Evolutionary conservation across 352 stramenopile species (phyloP).

Genomic region (Achlya hypogyna): DNA sequence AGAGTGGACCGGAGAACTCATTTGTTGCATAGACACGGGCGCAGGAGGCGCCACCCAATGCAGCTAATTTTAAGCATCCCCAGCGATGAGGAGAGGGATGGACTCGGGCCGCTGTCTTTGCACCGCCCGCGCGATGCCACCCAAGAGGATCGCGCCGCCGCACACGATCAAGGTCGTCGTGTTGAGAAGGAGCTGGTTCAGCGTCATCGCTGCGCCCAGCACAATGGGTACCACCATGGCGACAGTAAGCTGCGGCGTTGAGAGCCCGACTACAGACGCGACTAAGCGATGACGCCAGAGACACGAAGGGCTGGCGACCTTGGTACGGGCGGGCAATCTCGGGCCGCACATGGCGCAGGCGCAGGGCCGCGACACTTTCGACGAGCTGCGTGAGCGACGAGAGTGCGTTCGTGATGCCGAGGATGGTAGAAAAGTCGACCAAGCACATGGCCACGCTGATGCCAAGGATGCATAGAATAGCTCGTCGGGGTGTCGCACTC

Average conservation of each 20-base stretch:
- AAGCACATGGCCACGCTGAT: slow-evolving; percentile 84
- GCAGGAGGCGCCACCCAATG: no score
- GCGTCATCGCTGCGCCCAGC: background rate
- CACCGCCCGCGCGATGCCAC: background rate
- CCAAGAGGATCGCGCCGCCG: background rate
- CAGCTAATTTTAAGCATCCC: background rate
- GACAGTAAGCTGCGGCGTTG: slow-evolving; percentile 35
- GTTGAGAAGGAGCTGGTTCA: slow-evolving; percentile 15
- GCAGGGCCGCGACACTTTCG: slow-evolving; percentile 87
- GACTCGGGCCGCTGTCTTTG: background rate
- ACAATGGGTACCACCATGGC: slow-evolving; percentile 34
- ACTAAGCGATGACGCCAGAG: no score
- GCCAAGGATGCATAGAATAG: slow-evolving; percentile 77
- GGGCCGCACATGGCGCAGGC: slow-evolving; percentile 69
- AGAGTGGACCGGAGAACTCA: no score
- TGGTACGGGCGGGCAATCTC: slow-evolving; percentile 73
- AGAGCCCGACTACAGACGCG: slow-evolving; percentile 33
- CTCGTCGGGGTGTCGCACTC: slow-evolving; percentile 44
- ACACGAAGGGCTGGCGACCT: no score
- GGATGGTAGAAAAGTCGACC: slow-evolving; percentile 82
- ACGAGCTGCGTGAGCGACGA: slow-evolving; percentile 85
- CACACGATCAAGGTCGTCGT: background rate
- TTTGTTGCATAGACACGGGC: no score
- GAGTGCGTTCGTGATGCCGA: slow-evolving; percentile 90
- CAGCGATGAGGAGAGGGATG: background rate